Evolutionary conservation across 371 early-diverging fungal genomes (phyloP), one percentile per base, ranked within the genome.

Genomic region (Mortierella sp.): DNA sequence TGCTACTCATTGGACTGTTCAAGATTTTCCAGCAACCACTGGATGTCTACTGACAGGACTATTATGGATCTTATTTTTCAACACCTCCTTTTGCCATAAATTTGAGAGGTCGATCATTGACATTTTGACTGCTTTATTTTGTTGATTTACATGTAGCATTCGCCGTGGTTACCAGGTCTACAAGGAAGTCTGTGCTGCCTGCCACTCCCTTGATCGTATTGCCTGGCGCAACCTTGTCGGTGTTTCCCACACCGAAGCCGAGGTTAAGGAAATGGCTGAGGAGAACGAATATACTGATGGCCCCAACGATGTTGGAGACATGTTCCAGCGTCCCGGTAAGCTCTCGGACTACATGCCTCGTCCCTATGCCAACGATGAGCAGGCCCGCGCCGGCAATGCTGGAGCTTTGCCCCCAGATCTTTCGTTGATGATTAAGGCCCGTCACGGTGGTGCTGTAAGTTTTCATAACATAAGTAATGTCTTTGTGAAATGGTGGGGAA

Each of bases 161-260:
- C 97, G 98, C 77, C 98, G 98, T 87, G 99, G 98, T 73, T 98
- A 95, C 89, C 98, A 97, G 84, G 99, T 98, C 34, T 98, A 97
- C 91, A 94, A 94, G 87, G 99, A 98, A 83, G 95, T 98, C 61
- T 98, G 99, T 86, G 89, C 98, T 61, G 94, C 96, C 53, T 98
- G 99, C 89, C 99, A 98, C 88, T 97, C 97, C 35, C 90, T 98
- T 74, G 93, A 97, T 61, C 93, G 93, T 58, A 90, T 98, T 68
- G 90, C 95, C 79, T 98, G 92, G 93, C 95, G 99, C 85, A 96
- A 98, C 89, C 86, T 98, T 82, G 92, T 98, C 35, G 96, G 90
- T 89, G 75, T 75, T 42, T 90, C 94, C 51, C 97, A 97, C 89
- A 91, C 96, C 59, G 94, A 94, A 67, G 96, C 88, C 42, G 98